phyloP scores from a whole-genome alignment of 345 rosid genomes.

The Eucalyptus melliodora region DNA sequence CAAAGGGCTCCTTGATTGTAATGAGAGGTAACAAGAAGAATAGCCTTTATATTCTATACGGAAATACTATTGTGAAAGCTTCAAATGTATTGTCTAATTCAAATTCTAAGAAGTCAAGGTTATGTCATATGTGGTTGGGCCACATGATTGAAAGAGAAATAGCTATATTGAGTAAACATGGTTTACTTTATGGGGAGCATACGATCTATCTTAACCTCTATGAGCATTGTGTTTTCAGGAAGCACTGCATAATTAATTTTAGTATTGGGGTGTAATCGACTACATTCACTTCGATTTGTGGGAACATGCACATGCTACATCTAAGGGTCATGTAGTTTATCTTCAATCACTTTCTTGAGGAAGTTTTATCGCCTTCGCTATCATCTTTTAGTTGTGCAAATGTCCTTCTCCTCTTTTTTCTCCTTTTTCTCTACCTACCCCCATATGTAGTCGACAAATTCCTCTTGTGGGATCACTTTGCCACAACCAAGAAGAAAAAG shows the following conservation, averaged over 20 bases:
- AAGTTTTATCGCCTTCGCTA: not conserved
- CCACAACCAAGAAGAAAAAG: not conserved
- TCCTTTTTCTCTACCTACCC: not conserved
- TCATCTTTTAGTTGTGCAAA: not conserved
- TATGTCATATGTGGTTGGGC: not conserved
- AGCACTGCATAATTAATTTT: not conserved
- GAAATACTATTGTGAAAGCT: fast-evolving
- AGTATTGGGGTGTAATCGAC: not conserved
- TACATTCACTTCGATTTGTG: not conserved
- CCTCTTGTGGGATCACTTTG: not conserved
- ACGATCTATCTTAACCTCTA: not conserved
- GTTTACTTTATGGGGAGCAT: too few relatives aligned
- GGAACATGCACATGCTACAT: not conserved
- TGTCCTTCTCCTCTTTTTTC: not conserved
- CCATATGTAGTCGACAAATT: not conserved
- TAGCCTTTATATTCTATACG: not conserved
- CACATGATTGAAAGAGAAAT: not conserved
- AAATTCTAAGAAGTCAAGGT: not conserved
- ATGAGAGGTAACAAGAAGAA: not conserved
- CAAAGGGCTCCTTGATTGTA: not conserved
- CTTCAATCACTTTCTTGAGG: not conserved
- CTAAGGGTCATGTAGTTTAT: too few relatives aligned
- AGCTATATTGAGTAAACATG: too few relatives aligned
- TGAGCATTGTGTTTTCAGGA: not conserved
- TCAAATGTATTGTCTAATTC: not conserved